Conservation (phyloP, 2,329 filamentous ascomycete species). For the Pestalotiopsis sp. region DNA sequence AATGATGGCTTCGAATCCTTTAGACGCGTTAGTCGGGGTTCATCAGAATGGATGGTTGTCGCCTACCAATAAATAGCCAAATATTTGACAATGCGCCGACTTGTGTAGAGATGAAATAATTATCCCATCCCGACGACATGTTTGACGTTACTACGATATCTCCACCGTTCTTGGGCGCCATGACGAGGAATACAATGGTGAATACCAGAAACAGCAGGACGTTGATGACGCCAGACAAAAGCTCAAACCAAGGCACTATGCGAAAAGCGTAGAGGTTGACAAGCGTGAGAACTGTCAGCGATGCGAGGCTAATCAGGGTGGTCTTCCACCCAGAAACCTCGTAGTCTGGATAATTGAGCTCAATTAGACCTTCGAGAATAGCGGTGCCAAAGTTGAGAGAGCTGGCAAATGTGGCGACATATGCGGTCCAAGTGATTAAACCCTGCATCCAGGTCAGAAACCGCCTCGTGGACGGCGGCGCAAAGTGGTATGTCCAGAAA, state of each 20-base stretch:
- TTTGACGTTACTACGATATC: slow-evolving; percentile 12
- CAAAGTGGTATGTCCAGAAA: slow-evolving; percentile 17
- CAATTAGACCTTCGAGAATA: slow-evolving; percentile 15
- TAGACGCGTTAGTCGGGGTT: too few relatives aligned
- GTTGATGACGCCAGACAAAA: slow-evolving; percentile 13
- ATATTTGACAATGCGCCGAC: slow-evolving; percentile 15
- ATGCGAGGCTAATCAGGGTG: slow-evolving; percentile 12
- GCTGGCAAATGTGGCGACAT: slow-evolving; percentile 14
- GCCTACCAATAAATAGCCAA: slow-evolving; percentile 18
- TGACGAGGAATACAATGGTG: slow-evolving; percentile 12
- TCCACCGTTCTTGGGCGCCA: slow-evolving; percentile 13
- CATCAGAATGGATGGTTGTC: too few relatives aligned
- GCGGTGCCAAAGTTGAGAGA: slow-evolving; percentile 15
- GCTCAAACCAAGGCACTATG: slow-evolving; percentile 16
- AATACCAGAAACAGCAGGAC: slow-evolving; percentile 12
- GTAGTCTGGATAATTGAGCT: slow-evolving; percentile 15
- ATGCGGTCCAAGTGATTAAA: slow-evolving; percentile 15
- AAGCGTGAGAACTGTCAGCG: slow-evolving; percentile 10
- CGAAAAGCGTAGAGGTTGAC: slow-evolving; percentile 13
- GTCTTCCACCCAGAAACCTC: slow-evolving; percentile 15
- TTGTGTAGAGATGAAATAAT: slow-evolving; percentile 14
- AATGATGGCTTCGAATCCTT: slow-evolving; percentile 16
- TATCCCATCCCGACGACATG: slow-evolving; percentile 16
- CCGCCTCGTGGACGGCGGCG: slow-evolving; percentile 9
- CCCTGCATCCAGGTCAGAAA: slow-evolving; percentile 18